Evolutionary conservation across 31 red algal species (phyloP), one percentile per base, ranked within the genome.

Genomic region (Bonnemaisonia californica): DNA sequence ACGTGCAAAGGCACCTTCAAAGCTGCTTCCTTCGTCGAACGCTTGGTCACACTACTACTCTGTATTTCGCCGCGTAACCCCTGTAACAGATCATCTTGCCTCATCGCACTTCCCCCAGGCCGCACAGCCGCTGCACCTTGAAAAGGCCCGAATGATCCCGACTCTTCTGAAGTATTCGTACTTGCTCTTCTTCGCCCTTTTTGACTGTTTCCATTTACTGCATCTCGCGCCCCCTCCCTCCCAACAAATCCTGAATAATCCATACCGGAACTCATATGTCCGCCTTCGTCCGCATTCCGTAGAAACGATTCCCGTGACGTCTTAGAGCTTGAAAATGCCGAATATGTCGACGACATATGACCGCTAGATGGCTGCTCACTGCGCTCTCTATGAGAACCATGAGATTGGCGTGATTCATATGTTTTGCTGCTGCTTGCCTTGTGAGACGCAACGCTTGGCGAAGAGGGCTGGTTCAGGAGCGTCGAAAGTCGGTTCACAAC

Each of bases 401-500:
- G n/a, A n/a, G n/a, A n/a, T n/a, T n/a, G n/a, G n/a, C n/a, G n/a
- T n/a, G n/a, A n/a, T n/a, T n/a, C n/a, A n/a, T n/a, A n/a, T n/a
- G n/a, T n/a, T n/a, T n/a, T n/a, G n/a, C n/a, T n/a, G n/a, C n/a
- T n/a, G n/a, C n/a, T n/a, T n/a, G n/a, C n/a, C n/a, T n/a, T n/a
- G n/a, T n/a, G n/a, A n/a, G n/a, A n/a, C n/a, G n/a, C n/a, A n/a
- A n/a, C n/a, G n/a, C n/a, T n/a, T n/a, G n/a, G n/a, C n/a, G 45
- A 16, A 51, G 45, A 51, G 16, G 62, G 45, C 64, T 87, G 83
- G 37, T 70, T 75, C 76, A 89, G 37, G 3, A 89, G 29, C 37
- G 75, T 56, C 0, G 75, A 80, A 35, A 89, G 57, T 21, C 55
- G 68, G 54, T 74, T 81, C 38, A 89, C 85, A 57, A 89, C 76